Conservation (phyloP, 805 yeast species). For the Saccharomycopsis selenospora region DNA sequence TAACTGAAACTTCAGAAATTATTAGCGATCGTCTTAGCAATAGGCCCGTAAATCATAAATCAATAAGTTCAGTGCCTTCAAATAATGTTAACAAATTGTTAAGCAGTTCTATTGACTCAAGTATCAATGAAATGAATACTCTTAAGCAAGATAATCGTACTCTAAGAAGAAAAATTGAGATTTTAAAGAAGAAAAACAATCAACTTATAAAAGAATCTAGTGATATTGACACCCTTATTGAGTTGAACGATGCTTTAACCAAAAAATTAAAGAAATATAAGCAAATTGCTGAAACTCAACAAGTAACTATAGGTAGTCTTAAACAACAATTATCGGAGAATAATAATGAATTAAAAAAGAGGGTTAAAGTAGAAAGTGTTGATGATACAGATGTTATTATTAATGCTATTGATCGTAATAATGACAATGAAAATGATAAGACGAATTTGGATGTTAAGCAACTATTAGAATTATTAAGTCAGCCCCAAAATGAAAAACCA, state of each 20-base stretch:
- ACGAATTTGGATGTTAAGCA: background rate
- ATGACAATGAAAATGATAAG: background rate
- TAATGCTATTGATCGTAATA: background rate
- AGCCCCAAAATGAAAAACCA: background rate
- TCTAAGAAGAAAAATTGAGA: constrained; percentile 2
- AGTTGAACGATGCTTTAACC: background rate
- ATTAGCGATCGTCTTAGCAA: background rate
- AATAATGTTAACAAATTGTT: constrained; percentile 13
- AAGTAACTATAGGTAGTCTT: background rate
- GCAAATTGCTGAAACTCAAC: background rate
- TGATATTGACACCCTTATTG: background rate
- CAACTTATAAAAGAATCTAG: constrained; percentile 6
- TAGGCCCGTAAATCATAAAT: constrained; percentile 3
- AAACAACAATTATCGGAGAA: background rate
- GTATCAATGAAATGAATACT: constrained; percentile 4
- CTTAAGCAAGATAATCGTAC: constrained; percentile 1
- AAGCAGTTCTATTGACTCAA: constrained; percentile 4
- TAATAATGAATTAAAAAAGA: background rate
- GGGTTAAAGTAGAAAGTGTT: background rate
- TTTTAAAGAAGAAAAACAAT: constrained; percentile 4
- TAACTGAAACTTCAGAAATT: constrained; percentile 16
- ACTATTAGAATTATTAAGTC: background rate
- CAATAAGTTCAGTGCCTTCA: constrained; percentile 12
- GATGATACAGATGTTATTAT: background rate
- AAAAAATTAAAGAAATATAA: background rate